phyloP scores from a whole-genome alignment of 2,329 filamentous ascomycete species.

The Beauveria bassiana region DNA sequence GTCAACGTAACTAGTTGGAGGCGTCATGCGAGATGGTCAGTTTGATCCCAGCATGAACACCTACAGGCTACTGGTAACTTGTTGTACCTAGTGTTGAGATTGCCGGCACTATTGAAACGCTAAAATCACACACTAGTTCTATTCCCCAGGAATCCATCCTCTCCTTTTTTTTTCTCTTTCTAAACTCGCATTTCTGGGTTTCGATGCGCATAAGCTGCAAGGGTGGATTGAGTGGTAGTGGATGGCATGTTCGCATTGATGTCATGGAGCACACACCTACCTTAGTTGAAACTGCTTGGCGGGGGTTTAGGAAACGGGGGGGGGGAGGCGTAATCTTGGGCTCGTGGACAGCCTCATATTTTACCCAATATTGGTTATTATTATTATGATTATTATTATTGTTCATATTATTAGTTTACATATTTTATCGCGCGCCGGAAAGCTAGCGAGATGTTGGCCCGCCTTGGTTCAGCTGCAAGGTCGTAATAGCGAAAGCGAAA shows the following conservation, averaged over 20 bases:
- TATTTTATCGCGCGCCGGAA: neutral
- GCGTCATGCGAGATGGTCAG: conserved; percentile 5
- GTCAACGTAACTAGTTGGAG: neutral
- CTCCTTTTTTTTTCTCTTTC: neutral
- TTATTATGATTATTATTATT: too few relatives aligned
- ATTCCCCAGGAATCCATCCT: neutral
- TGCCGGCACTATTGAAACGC: conserved; percentile 3
- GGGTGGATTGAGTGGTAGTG: neutral
- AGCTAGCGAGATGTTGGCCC: neutral
- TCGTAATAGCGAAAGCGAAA: too few relatives aligned
- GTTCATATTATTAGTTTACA: too few relatives aligned
- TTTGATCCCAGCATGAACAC: neutral
- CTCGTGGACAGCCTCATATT: too few relatives aligned
- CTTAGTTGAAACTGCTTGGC: neutral
- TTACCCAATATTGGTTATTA: too few relatives aligned
- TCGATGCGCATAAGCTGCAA: conserved; percentile 5
- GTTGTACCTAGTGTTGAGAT: neutral
- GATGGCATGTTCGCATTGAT: conserved; percentile 3
- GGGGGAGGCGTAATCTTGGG: too few relatives aligned
- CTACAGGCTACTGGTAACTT: too few relatives aligned
- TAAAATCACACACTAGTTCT: neutral
- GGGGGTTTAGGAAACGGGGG: too few relatives aligned
- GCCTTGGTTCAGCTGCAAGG: too few relatives aligned
- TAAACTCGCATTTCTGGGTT: neutral
- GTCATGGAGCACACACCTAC: neutral